These are phyloP conservation scores for Colletotrichum endophyticum DNA, from an alignment of 2,329 filamentous ascomycete species.

Conservation along the genomic window DNA sequence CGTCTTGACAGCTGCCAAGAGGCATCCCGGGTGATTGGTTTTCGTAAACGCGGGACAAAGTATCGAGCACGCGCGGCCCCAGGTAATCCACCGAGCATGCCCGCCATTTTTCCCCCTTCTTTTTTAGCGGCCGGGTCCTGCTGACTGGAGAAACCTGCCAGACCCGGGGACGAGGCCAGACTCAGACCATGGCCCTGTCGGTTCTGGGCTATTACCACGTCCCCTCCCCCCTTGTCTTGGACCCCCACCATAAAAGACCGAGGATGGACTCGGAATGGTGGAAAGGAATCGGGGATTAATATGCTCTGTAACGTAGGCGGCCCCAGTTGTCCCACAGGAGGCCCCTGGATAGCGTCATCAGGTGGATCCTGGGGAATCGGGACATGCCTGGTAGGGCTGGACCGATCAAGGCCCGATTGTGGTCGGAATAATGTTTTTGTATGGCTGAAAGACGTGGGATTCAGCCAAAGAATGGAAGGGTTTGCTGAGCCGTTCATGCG, in stretches of 20 bases:
- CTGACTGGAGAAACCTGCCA: neutral
- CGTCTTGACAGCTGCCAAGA: neutral
- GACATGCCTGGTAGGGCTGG: conserved; percentile 43
- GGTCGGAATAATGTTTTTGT: neutral
- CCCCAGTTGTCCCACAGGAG: neutral
- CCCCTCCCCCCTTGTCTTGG: neutral
- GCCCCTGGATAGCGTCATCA: neutral
- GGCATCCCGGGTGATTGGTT: neutral
- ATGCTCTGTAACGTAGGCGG: neutral
- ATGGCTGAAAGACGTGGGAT: neutral
- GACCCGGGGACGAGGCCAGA: neutral
- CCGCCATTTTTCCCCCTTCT: neutral
- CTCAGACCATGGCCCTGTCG: neutral
- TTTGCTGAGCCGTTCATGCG: neutral
- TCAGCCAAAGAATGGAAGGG: neutral
- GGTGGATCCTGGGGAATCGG: conserved; percentile 35
- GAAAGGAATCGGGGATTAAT: neutral
- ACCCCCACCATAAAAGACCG: neutral
- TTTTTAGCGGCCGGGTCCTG: too few relatives aligned
- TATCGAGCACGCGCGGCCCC: neutral
- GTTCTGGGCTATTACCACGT: neutral
- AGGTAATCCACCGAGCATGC: neutral
- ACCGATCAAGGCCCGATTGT: neutral
- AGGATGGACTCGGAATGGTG: neutral
- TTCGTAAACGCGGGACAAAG: neutral